phyloP scores from a whole-genome alignment of 177 flowering plant genomes.

The Telopea speciosissima region DNA sequence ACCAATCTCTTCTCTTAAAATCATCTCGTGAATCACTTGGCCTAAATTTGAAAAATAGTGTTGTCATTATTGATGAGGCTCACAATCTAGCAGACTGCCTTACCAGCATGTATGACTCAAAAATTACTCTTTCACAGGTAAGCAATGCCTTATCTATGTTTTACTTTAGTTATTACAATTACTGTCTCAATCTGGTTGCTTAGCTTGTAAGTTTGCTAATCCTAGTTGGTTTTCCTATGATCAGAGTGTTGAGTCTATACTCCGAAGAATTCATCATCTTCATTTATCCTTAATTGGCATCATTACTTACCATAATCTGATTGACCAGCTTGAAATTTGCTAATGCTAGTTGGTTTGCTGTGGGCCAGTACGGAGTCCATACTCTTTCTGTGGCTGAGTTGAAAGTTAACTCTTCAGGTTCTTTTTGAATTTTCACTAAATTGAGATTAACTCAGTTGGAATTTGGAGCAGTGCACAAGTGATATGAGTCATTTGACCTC shows the following conservation, averaged over 20 bases:
- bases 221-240: not conserved
- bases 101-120: slow-evolving; percentile 83
- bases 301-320: not conserved
- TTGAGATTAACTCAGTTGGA: not conserved
- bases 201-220: not conserved
- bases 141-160: not conserved
- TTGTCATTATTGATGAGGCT: slow-evolving; percentile 92
- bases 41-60: slow-evolving; percentile 62
- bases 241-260: not conserved
- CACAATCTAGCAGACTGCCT: slow-evolving; percentile 97
- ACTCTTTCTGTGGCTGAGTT: not conserved
- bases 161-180: not conserved
- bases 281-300: not conserved
- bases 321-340: not conserved
- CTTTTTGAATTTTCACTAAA: slow-evolving; percentile 1
- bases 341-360: not conserved
- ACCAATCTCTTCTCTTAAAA: slow-evolving; percentile 92
- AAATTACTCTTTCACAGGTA: slow-evolving; percentile 75
- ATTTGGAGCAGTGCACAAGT: no score
- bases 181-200: not conserved
- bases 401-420: not conserved
- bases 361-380: no score
- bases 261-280: not conserved
- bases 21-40: slow-evolving; percentile 91
- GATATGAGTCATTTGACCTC: not conserved